These are phyloP conservation scores for Verticillium dahliae DNA, from an alignment of 2,329 filamentous ascomycete genomes.

Conservation along the genomic window DNA sequence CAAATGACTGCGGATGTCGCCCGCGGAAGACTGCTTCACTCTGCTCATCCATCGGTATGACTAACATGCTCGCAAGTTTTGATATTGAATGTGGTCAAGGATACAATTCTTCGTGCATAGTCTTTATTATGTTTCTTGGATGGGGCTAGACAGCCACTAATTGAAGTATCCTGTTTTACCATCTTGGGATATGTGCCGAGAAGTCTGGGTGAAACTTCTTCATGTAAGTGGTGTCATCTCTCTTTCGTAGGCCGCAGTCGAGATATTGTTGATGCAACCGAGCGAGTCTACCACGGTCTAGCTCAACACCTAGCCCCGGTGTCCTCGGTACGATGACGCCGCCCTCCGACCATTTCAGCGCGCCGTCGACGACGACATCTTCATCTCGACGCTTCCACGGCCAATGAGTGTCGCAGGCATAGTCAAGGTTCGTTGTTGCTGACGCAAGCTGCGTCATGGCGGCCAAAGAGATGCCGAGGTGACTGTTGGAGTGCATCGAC, in stretches of 20 bases:
- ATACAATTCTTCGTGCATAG: too few species aligned
- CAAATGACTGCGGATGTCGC: too few species aligned
- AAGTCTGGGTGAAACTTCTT: conserved; percentile 25
- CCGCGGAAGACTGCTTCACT: too few species aligned
- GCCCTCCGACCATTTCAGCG: conserved; percentile 27
- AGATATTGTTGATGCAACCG: conserved; percentile 29
- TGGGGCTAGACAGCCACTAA: too few species aligned
- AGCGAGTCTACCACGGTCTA: conserved; percentile 27
- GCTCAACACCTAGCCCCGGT: conserved; percentile 28
- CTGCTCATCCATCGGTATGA: too few species aligned
- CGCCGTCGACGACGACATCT: conserved; percentile 30
- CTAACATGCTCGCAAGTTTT: too few species aligned
- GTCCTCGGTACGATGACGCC: conserved; percentile 24
- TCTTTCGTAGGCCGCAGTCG: conserved; percentile 25
- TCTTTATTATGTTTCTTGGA: too few species aligned
- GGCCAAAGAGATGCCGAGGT: conserved; percentile 32
- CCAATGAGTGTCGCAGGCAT: conserved; percentile 37
- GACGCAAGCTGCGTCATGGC: conserved; percentile 36
- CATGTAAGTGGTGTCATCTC: conserved; percentile 31
- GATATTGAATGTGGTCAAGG: background rate
- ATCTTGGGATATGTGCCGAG: conserved; percentile 23
- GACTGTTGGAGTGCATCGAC: conserved; percentile 37
- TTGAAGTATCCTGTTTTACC: conserved; percentile 12
- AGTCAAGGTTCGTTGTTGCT: conserved; percentile 32
- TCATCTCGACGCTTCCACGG: conserved; percentile 35